Evolutionary conservation across 1,284 basidiomycete genomes (phyloP).

Genomic region (Fomitopsis betulina): DNA sequence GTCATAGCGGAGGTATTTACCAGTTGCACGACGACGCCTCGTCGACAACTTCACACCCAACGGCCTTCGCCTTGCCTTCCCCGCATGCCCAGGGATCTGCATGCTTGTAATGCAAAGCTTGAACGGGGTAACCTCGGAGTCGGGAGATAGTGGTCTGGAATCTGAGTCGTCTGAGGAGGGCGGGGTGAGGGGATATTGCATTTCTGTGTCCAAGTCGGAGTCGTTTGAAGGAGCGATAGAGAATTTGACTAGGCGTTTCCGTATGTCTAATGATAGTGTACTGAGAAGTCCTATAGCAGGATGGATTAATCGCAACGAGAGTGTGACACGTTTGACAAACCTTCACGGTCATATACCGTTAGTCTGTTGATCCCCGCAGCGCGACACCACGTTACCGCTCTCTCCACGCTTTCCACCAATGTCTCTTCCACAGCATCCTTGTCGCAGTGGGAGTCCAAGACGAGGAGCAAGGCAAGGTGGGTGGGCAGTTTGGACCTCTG

Average conservation of each 20-base stretch:
- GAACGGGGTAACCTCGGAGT: conserved; percentile 23
- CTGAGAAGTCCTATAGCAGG: conserved; percentile 42
- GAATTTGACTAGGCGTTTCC: conserved; percentile 29
- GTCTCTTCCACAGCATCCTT: conserved; percentile 34
- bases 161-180: conserved; percentile 65
- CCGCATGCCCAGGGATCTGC: conserved; percentile 19
- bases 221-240: conserved; percentile 33
- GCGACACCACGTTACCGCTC: conserved; percentile 56
- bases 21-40: conserved; percentile 19
- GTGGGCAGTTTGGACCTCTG: conserved; percentile 51
- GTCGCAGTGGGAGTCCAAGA: conserved; percentile 31
- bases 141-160: conserved; percentile 55
- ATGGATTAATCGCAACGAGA: background rate
- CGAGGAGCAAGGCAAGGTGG: conserved; percentile 62
- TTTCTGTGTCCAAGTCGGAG: conserved; percentile 42
- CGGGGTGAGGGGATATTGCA: conserved; percentile 66
- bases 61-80: conserved; percentile 15
- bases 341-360: conserved; percentile 66
- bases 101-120: conserved; percentile 37
- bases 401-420: conserved; percentile 48
- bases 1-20: conserved; percentile 5
- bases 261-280: conserved; percentile 36
- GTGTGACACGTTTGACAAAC: conserved; percentile 34
- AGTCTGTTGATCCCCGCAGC: conserved; percentile 51
- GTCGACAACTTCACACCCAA: conserved; percentile 9